A percentile compares a stretch with the other conserved stretches of the same genome.
Evolutionary conservation across 768 basidiomycete genomes (phyloP).

Genomic region (Calocybe cyanea): DNA sequence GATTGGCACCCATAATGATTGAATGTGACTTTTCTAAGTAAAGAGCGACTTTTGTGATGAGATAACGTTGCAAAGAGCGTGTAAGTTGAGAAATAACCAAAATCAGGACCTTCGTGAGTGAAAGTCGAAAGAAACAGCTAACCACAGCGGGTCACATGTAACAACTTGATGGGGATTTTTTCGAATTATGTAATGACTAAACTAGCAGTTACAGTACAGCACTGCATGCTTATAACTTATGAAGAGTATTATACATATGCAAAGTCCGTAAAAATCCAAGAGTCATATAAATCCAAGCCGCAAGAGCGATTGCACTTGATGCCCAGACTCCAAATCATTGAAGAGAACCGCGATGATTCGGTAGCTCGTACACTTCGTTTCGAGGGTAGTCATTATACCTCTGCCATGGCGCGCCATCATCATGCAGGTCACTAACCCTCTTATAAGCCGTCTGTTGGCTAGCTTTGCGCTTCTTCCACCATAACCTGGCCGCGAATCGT

Average conservation of each 20-base stretch:
- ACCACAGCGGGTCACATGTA: constrained; percentile 11
- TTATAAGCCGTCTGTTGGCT: constrained; percentile 11
- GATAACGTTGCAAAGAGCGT: constrained; percentile 22
- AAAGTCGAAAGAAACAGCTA: constrained; percentile 13
- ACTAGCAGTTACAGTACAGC: too few species aligned
- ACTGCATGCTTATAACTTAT: background rate
- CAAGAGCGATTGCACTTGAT: too few species aligned
- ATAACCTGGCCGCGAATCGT: background rate
- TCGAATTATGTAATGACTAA: too few species aligned
- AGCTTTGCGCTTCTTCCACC: constrained; percentile 24
- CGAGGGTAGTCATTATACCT: constrained; percentile 12
- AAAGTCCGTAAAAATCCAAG: too few species aligned
- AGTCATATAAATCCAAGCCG: too few species aligned
- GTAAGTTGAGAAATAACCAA: constrained; percentile 12
- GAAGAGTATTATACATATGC: too few species aligned
- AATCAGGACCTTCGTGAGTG: constrained; percentile 8
- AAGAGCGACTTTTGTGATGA: constrained; percentile 55
- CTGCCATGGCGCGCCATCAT: constrained; percentile 10
- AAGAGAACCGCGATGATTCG: constrained; percentile 10
- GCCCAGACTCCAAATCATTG: background rate
- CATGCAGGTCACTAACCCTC: constrained; percentile 15
- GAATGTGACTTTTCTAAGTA: constrained; percentile 36
- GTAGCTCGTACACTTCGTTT: constrained; percentile 12
- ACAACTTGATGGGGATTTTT: too few species aligned
- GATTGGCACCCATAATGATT: constrained; percentile 75